phyloP scores from a whole-genome alignment of 2,329 filamentous ascomycete genomes.

The Trematosphaeria pertusa region DNA sequence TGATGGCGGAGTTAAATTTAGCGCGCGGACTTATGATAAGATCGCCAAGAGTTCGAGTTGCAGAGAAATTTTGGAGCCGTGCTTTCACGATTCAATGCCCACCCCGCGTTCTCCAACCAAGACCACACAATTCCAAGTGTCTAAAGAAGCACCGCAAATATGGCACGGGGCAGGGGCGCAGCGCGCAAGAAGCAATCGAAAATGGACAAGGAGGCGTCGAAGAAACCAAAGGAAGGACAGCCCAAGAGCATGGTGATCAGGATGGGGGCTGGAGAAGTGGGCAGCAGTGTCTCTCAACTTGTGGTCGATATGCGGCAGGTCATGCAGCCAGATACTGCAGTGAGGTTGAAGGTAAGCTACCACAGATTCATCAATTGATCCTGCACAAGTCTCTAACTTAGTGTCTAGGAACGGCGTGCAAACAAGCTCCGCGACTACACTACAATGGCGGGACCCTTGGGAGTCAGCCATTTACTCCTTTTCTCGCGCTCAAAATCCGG shows the following conservation, averaged over 20 bases:
- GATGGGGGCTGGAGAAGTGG: conserved; percentile 92
- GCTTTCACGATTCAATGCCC: too few species aligned
- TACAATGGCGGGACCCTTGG: conserved; percentile 92
- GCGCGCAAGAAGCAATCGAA: conserved; percentile 44
- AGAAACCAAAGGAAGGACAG: conserved; percentile 69
- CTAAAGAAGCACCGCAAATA: conserved; percentile 23
- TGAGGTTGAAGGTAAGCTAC: conserved; percentile 71
- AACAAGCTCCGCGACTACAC: conserved; percentile 93
- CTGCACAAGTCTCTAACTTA: not conserved
- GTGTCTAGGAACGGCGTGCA: conserved; percentile 72
- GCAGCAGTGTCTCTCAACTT: conserved; percentile 87
- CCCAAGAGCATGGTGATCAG: conserved; percentile 99
- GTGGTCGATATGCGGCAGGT: conserved; percentile 89
- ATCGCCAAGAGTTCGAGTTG: conserved; percentile 27
- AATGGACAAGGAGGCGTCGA: conserved; percentile 45
- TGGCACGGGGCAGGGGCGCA: conserved; percentile 41
- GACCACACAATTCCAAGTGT: conserved; percentile 10
- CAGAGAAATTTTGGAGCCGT: conserved; percentile 16
- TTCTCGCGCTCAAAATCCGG: conserved; percentile 90
- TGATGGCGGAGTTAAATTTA: too few species aligned
- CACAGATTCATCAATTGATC: not conserved
- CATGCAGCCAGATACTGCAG: conserved; percentile 95
- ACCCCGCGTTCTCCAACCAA: not conserved
- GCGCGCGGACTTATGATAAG: too few species aligned
- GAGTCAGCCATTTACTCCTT: conserved; percentile 89